Evolutionary conservation across 164 flowering plant species (phyloP).

Genomic region (Houttuynia cordata): DNA sequence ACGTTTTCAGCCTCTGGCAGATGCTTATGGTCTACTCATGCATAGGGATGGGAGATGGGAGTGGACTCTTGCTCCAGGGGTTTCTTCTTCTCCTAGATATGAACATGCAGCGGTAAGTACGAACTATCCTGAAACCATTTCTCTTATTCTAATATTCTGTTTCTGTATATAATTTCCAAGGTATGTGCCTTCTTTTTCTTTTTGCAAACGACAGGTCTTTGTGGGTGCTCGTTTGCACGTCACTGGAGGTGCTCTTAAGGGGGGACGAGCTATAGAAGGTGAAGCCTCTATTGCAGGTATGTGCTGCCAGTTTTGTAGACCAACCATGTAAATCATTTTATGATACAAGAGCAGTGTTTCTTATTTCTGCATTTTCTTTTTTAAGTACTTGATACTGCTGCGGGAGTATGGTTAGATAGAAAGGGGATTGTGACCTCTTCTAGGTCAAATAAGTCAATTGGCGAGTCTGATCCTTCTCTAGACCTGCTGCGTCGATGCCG

Average conservation of each 20-base stretch:
- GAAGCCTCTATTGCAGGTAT: slow-evolving; percentile 88
- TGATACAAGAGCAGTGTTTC: not conserved
- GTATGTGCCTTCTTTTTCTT: not conserved
- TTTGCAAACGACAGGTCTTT: slow-evolving; percentile 50
- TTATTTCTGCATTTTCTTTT: slow-evolving; percentile 3
- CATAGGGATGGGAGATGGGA: slow-evolving; percentile 99
- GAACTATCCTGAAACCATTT: not conserved
- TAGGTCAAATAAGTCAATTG: slow-evolving; percentile 43
- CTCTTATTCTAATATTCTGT: not conserved
- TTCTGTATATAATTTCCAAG: not conserved
- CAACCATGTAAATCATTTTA: not conserved
- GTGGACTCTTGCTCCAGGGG: slow-evolving; percentile 99
- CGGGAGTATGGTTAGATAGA: slow-evolving; percentile 96
- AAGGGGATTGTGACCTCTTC: slow-evolving; percentile 79
- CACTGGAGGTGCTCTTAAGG: slow-evolving; percentile 78
- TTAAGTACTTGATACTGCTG: slow-evolving; percentile 92
- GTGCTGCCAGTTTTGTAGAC: slow-evolving; percentile 1
- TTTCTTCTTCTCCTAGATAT: slow-evolving; percentile 92
- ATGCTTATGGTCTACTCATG: slow-evolving; percentile 97
- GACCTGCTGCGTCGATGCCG: slow-evolving; percentile 96
- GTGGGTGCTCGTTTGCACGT: slow-evolving; percentile 96
- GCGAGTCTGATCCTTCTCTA: slow-evolving; percentile 53
- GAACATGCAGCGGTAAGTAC: slow-evolving; percentile 95
- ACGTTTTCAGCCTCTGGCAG: slow-evolving; percentile 70
- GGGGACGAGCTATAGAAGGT: slow-evolving; percentile 82